A percentile compares a stretch with the other conserved stretches of the same genome.
phyloP scores from a whole-genome alignment of 176 grass and related monocot species.

The Aegilops bicornis region DNA sequence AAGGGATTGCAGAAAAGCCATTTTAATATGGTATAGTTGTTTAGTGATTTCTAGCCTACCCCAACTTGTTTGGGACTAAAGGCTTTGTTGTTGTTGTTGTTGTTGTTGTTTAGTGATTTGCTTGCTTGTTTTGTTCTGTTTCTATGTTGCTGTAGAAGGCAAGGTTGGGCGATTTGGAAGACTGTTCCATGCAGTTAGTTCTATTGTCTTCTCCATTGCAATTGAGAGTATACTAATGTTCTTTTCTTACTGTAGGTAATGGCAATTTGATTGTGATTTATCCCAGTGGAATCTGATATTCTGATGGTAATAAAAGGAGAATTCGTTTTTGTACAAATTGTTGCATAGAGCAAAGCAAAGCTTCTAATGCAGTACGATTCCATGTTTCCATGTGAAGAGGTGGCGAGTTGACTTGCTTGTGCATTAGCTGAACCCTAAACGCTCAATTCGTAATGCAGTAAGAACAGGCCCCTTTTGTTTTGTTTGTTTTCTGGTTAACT shows the following conservation, averaged over 20 bases:
- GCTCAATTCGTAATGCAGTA: background rate
- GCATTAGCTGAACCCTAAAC: background rate
- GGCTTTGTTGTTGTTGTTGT: no score
- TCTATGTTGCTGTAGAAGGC: background rate
- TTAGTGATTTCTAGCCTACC: background rate
- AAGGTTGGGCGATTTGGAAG: constrained; percentile 6
- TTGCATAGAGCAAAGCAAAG: constrained; percentile 4
- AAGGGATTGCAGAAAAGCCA: background rate
- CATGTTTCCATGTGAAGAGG: constrained; percentile 14
- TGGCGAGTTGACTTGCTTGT: background rate
- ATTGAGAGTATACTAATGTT: background rate
- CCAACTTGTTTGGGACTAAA: no score
- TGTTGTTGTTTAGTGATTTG: background rate
- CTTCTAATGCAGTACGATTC: background rate
- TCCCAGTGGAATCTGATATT: background rate
- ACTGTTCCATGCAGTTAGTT: background rate
- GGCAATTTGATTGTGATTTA: constrained; percentile 20
- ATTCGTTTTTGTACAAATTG: background rate
- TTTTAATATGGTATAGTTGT: background rate
- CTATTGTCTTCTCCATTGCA: background rate
- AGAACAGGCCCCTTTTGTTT: background rate
- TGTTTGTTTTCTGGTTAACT: background rate
- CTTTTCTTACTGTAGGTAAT: constrained; percentile 33
- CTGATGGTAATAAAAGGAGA: background rate
- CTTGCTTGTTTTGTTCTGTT: background rate